Evolutionary conservation across 1,284 basidiomycete genomes (phyloP).

Genomic region (Malassezia globosa): DNA sequence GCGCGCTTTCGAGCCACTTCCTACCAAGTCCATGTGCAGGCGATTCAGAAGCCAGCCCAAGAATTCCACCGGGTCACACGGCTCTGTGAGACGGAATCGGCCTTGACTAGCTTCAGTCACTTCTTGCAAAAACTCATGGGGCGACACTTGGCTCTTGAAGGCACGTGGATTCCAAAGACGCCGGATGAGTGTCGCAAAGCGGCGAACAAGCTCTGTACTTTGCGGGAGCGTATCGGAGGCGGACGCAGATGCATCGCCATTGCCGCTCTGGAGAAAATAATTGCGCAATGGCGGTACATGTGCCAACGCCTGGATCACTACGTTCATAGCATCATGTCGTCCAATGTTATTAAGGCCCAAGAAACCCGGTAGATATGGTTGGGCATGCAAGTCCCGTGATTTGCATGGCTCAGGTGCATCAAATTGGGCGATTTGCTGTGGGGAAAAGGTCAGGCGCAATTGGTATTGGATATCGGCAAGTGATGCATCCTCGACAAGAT

Average conservation of each 20-base stretch:
- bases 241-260: neutral
- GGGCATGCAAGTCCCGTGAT: constrained; percentile 58
- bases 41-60: constrained; percentile 88
- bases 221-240: constrained; percentile 17
- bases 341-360: constrained; percentile 97
- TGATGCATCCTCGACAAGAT: constrained; percentile 85
- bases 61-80: constrained; percentile 93
- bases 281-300: constrained; percentile 83
- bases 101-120: constrained; percentile 74
- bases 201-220: constrained; percentile 64
- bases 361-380: constrained; percentile 80
- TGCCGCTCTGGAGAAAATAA: constrained; percentile 49
- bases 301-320: constrained; percentile 81
- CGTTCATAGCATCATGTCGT: constrained; percentile 92
- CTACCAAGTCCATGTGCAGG: constrained; percentile 76
- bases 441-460: constrained; percentile 66
- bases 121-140: constrained; percentile 95
- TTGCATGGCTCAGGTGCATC: constrained; percentile 49
- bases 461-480: constrained; percentile 87
- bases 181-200: constrained; percentile 65
- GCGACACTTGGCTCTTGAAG: constrained; percentile 91
- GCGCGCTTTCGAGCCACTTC: constrained; percentile 11
- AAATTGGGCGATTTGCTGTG: constrained; percentile 53
- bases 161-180: constrained; percentile 71
- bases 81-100: constrained; percentile 80